Base-by-base conservation (phyloP, 768 basidiomycete genomes). In the Saitozyma sp. region DNA sequence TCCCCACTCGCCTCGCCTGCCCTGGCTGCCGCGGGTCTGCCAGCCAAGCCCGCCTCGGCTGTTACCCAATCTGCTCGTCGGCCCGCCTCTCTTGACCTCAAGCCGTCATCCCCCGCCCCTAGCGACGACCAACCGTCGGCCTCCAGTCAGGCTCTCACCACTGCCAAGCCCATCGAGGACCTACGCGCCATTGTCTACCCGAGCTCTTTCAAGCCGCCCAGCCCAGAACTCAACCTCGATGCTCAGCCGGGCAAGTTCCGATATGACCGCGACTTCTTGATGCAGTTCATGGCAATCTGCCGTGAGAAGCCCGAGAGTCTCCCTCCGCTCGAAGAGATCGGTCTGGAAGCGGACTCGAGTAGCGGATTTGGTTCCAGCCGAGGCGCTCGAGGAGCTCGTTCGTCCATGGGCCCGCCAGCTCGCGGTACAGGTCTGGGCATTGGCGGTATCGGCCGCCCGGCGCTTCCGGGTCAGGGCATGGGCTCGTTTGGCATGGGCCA, bases 201-300 rank as follows among this genome's bases (percentile, higher is more conserved):
- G 8, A 88, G 88, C 59, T 87, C 89, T 51, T 85, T 92, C 77
- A 84, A 83, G 76, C 90, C 92, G 59, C 95, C 95, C 2, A 85
- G 84, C 67, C 81, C 88, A 8, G 92, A 91, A 68, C 88, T 98
- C 68, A 97, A 96, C 79, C 82, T 85, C 58, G 85, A 88, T 64
- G 89, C 88, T 8, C 86, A 88, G 80, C 86, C 91, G 59, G 92
- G 92, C 70, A 94, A 92, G 80, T 95, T 92, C 83, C 92, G 95
- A 73, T 99, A 99, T 78, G 92, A 97, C 78, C 92, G 94, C 42
- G 92, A 94, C 17, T 99, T 99, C 86, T 85, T 99, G 29, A 81
- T 99, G 62, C 95, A 99, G 77, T 99, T 99, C 82, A 93, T 96
- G 90, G 81, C 82, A 20, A 81, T 95, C 63, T 99, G 96, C 84